Base-by-base conservation (phyloP, 352 stramenopile genomes). In the Elongisporangium anandrum region DNA sequence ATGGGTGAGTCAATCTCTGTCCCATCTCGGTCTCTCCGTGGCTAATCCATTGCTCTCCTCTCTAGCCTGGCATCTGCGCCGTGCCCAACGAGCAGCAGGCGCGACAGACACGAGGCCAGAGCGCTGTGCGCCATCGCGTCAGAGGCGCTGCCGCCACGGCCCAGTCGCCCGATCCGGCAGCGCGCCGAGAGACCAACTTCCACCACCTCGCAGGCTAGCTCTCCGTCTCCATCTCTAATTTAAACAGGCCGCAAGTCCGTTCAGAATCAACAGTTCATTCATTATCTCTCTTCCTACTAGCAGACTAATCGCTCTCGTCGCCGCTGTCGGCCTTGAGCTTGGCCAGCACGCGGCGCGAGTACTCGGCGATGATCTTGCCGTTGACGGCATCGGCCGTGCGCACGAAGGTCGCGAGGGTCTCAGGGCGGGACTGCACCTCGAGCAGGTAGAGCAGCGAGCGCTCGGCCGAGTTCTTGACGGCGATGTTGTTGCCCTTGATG, bases 401-500 rank as follows among this genome's bases (percentile, higher is more conserved):
- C 49, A 88, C 60, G 54, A 90, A 97, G 50, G 88, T 77, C 19
- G 72, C 61, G 34, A 92, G 73, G n/a, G 87, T 94, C 57, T 92
- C 85, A 0, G 88, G 80, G 2, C 86, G 85, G 47, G 84, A 76
- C 52, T 93, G 81, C 50, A 96, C 81, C 53, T 97, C 85, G 19
- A 97, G 75, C 68, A 97, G 50, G 56, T 97, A 95, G 21, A 97
- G 64, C 63, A 97, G 67, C 52, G 87, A 81, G 29, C 88, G 81
- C 60, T 97, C 88, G 39, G 87, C 87, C 13, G 81, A 79, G 54
- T 95, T 64, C 75, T 97, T 97, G 53, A 94, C 86, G 0, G 82
- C 79, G 56, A 97, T 80, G 66, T 96, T 95, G 65, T 87, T 87
- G 73, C 87, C 89, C 77, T 95, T 95, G 70, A 97, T 92, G 41